Evolutionary conservation across 2,329 filamentous ascomycete species (phyloP), one percentile per base, ranked within the genome.

Genomic region (Periconia digitata): DNA sequence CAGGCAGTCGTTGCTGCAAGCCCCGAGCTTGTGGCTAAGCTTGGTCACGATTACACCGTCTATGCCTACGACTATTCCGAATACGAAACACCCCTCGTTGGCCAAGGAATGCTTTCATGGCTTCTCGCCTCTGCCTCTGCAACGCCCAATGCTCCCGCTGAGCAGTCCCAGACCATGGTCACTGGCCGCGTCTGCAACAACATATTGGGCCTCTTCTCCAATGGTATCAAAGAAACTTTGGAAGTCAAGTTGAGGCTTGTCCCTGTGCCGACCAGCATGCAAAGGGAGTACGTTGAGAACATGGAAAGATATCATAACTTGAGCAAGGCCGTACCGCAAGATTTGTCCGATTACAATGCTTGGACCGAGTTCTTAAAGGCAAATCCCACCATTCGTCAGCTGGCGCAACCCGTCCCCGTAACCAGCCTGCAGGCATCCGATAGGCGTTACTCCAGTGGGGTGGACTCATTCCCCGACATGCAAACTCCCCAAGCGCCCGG

Each of bases 31-130:
- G 77, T 91, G 40, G 83, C 84, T 66, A 78, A 87, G 77, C 68
- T 86, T 51, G 79, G 87, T 74, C 75, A 83, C 71, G 92, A 99
- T 74, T 99, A 94, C 74, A 94, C 91, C n/a, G 85, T 99, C 47
- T 99, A 99, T 73, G 91, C 92, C 23, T 90, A 90, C 75, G 94
- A 99, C 72, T 97, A 92, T 71, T 96, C 94, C 12, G 94, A 99
- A 73, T 89, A 89, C 55, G 92, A 96, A 66, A 90, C 86, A 16
- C 94, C 95, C 44, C 80, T 97, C 47, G 92, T 96, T 20, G 94
- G 94, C 18, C 92, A 99, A 72, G 94, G 95, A 44, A 90, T 97
- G 85, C 79, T 99, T 17, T 97, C 94, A 32, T 87, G 88, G 82
- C 84, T 86, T 18, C 78, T 97, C 39, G 80, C 82, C 42, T 78